Base-by-base conservation (phyloP, 2,329 filamentous ascomycete genomes). In the Penicillium olsonii region DNA sequence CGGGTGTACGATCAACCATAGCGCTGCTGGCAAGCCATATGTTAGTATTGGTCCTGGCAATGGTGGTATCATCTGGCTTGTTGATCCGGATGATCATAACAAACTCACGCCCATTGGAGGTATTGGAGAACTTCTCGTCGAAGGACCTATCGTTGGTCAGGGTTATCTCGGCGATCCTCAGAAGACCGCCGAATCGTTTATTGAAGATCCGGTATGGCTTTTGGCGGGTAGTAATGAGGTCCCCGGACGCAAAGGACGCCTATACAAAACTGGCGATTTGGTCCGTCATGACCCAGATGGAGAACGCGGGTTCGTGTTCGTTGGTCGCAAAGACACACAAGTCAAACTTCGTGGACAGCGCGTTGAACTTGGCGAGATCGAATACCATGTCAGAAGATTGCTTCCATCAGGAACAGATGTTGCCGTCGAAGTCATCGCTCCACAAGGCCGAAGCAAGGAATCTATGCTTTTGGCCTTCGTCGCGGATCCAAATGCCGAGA, bases 381-480 rank as follows among this genome's bases (percentile, higher is more conserved):
- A 74, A 50, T 61, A 62, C 43, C 64, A 67, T 19, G 43, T 68
- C 8, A 56, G 52, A 14, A 51, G 60, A 40, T 48, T 68, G 15
- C 55, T 57, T 5, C 44, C 33, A 54, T 60, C 57, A 2, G 55
- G 58, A 15, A 54, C 61, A 10, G 69, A 69, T 4, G 68, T 78
- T 0, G 73, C 76, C 14, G 73, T 69, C 4, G 78, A 80, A 54
- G 74, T 80, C 14, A 74, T 81, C 56, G 53, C 52, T 6, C 58
- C 63, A 2, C 52, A 56, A 15, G 57, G 53, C 2, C 48, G 55
- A 8, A 57, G 56, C 1, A 52, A 55, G 5, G 59, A 67, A 38
- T 48, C 57, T 3, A 63, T 56, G 1, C 49, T 67, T 17, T 55
- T 65, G 7, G 63, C 61, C 8, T 66, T 67, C 24, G 40, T 66